Evolutionary conservation across 108 stramenopile genomes (phyloP).

Genomic region (Fistulifera solaris): DNA sequence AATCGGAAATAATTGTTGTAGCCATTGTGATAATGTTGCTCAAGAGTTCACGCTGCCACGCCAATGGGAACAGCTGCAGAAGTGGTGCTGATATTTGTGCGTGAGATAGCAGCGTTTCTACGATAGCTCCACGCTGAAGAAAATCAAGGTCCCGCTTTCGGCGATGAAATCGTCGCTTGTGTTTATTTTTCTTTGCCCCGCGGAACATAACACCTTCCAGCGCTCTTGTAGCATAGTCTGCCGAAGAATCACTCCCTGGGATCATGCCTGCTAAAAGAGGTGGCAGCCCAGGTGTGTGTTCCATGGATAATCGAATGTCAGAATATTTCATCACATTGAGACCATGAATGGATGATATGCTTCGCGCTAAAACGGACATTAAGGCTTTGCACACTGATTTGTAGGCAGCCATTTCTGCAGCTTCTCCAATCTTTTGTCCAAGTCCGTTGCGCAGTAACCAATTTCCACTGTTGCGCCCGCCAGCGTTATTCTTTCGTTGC

Average conservation of each 20-base stretch:
- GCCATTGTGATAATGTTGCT: constrained; percentile 81
- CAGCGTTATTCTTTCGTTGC: background rate
- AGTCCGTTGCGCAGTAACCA: constrained; percentile 76
- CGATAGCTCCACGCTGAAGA: constrained; percentile 77
- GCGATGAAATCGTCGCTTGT: background rate
- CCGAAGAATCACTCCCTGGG: constrained; percentile 23
- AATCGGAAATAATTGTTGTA: constrained; percentile 71
- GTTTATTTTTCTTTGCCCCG: constrained; percentile 1
- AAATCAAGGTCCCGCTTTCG: constrained; percentile 36
- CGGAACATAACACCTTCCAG: constrained; percentile 13
- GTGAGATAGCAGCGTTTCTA: constrained; percentile 77
- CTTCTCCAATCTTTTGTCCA: constrained; percentile 81
- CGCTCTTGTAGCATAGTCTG: constrained; percentile 48
- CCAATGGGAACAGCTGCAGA: constrained; percentile 74
- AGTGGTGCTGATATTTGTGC: constrained; percentile 84
- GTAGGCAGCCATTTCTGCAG: constrained; percentile 72
- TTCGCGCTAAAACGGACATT: constrained; percentile 66
- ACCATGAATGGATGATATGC: constrained; percentile 68
- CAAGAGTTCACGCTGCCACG: constrained; percentile 81
- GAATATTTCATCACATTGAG: constrained; percentile 76
- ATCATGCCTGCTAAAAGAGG: constrained; percentile 38
- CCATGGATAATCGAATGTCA: constrained; percentile 70
- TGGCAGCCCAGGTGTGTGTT: constrained; percentile 67
- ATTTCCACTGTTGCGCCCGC: constrained; percentile 36
- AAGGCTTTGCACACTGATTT: constrained; percentile 63